Percentiles rank a stretch among this genome's conserved stretches.
These are phyloP conservation scores for Alternaria sp. DNA, from an alignment of 2,329 filamentous ascomycete genomes.

Conservation along the genomic window DNA sequence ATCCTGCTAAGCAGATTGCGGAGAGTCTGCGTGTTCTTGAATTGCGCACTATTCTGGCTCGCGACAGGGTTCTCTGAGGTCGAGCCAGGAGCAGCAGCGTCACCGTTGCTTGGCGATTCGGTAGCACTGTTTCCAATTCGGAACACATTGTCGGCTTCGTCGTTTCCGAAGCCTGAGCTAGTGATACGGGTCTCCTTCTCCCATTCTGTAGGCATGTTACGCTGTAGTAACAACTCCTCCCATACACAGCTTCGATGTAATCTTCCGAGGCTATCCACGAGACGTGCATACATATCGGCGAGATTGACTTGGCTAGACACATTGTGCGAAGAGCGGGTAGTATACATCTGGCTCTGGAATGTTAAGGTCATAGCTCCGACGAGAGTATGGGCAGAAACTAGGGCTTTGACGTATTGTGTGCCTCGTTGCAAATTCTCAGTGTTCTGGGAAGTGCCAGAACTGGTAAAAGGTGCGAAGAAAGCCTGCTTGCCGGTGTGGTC, in stretches of 20 bases:
- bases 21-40: conserved; percentile 81
- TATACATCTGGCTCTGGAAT: conserved; percentile 71
- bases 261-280: conserved; percentile 78
- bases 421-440: conserved; percentile 63
- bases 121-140: conserved; percentile 40
- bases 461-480: conserved; percentile 74
- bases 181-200: conserved; percentile 56
- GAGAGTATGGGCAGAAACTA: conserved; percentile 79
- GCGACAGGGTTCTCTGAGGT: conserved; percentile 14
- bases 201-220: conserved; percentile 76
- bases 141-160: conserved; percentile 53
- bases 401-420: conserved; percentile 79
- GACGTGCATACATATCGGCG: conserved; percentile 79
- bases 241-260: conserved; percentile 82
- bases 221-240: conserved; percentile 81
- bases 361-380: conserved; percentile 77
- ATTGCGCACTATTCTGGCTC: conserved; percentile 53
- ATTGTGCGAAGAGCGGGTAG: conserved; percentile 68
- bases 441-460: conserved; percentile 20
- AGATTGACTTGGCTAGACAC: conserved; percentile 81
- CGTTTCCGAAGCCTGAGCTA: conserved; percentile 49
- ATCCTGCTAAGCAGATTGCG: conserved; percentile 80
- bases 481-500: conserved; percentile 60
- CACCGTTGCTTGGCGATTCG: conserved; percentile 25
- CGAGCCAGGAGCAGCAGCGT: conserved; percentile 18